Evolutionary conservation across 306 rosid genomes (phyloP), one percentile per base, ranked within the genome.

Genomic region (Rosa multiflora): DNA sequence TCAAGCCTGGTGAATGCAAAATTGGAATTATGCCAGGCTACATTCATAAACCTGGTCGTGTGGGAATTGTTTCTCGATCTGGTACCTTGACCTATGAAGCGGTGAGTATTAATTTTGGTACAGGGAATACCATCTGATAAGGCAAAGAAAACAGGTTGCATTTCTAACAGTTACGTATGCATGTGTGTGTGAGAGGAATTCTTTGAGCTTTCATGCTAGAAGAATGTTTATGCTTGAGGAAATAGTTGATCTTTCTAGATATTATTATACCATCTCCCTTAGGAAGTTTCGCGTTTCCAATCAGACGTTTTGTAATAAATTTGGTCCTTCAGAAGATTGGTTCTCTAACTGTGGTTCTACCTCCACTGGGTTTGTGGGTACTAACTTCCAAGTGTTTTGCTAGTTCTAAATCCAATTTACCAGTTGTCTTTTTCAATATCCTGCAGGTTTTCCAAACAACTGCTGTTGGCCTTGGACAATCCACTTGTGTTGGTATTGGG

Each of bases 41-140:
- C 82, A 96, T 96, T 77, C 99, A 96, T 67, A 96, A 96, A 75
- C 98, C 99, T 82, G 99, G 99, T 1, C 93, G 99, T 70, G 49
- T 96, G 8, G 99, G 98, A 89, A 96, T 96, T 86, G 98, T 96
- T 76, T 96, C 99, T 70, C 98, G 99, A 70, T 96, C 99, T 78
- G 99, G 99, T 59, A 96, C 99, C 86, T 89, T 96, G 91, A 96
- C 99, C 32, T 96, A 96, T 83, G 99, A 96, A 89, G 99, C 98
- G 48, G 99, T 96, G 88, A 90, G 94, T 88, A 67, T 61, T 76
- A 53, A 29, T 67, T 83, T 78, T 78, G 15, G 73, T 35, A 59
- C 23, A 12, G 17, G 51, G 32, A 73, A 29, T 12, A 46, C 8
- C 74, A 8, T 73, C 77, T 79, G 13, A 39, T 26, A 26, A 70